Percentiles rank a stretch among this genome's conserved stretches.
Conservation (phyloP, 169 alveolate species). For the Plasmodium cynomolgi region DNA sequence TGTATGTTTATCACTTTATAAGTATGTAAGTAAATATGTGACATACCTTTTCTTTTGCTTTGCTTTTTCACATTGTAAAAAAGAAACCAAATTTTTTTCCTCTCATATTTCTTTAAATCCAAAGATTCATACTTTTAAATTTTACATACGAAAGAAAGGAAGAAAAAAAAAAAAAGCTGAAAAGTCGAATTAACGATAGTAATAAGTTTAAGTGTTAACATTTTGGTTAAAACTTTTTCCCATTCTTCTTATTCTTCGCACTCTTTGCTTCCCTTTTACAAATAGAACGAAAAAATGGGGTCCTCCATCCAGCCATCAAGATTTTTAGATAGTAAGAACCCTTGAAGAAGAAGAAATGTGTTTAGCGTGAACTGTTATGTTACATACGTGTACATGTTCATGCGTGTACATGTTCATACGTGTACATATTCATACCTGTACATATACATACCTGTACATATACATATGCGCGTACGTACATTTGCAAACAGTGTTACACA, state of each 20-base stretch:
- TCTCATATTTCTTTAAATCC: not conserved
- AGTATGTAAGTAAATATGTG: not conserved
- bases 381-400: not conserved
- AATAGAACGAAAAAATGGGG: constrained; percentile 54
- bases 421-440: not conserved
- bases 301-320: constrained; percentile 73
- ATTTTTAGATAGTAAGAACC: constrained; percentile 71
- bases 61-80: not conserved
- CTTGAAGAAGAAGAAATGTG: not conserved
- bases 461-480: not conserved
- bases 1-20: not conserved
- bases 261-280: not conserved
- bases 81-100: not conserved
- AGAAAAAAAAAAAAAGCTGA: not conserved
- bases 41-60: not conserved
- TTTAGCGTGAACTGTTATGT: not conserved
- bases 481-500: not conserved
- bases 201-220: not conserved
- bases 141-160: not conserved
- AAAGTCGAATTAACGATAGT: not conserved
- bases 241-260: not conserved
- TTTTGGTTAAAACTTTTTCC: not conserved
- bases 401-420: not conserved
- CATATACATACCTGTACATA: not conserved
- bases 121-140: not conserved